phyloP scores from a whole-genome alignment of 2,329 filamentous ascomycete genomes.

The Nigrospora oryzae region DNA sequence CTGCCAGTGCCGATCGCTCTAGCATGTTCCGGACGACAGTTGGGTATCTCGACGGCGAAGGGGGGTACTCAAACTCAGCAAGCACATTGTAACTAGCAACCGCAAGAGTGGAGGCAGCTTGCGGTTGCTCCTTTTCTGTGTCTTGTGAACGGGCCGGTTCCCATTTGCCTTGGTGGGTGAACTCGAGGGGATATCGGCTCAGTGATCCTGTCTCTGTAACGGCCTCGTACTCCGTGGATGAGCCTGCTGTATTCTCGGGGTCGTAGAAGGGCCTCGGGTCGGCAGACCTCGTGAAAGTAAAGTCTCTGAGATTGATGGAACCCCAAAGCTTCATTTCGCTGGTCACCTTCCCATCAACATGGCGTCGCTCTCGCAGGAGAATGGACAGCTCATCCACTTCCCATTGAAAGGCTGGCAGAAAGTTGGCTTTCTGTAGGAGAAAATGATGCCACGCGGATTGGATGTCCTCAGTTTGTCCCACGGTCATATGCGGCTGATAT shows the following conservation, averaged over 20 bases:
- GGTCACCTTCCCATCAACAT: conserved; percentile 17
- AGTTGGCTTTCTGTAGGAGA: conserved; percentile 40
- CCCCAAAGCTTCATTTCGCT: conserved; percentile 51
- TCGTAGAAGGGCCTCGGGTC: conserved; percentile 8
- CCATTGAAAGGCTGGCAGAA: conserved; percentile 41
- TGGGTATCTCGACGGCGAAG: conserved; percentile 30
- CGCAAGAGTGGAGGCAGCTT: conserved; percentile 10
- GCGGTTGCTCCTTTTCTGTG: neutral
- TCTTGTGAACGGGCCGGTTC: conserved; percentile 1
- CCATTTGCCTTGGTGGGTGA: conserved; percentile 11
- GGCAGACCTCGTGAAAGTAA: conserved; percentile 6
- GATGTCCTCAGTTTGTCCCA: conserved; percentile 47
- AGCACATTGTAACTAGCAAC: conserved; percentile 45
- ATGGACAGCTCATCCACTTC: conserved; percentile 38
- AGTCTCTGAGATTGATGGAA: conserved; percentile 27
- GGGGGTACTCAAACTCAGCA: conserved; percentile 40
- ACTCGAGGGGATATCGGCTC: conserved; percentile 10
- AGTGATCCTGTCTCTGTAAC: neutral
- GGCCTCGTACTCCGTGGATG: neutral
- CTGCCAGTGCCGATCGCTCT: conserved; percentile 29
- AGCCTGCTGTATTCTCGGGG: neutral
- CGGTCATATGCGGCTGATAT: conserved; percentile 46
- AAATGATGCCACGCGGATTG: conserved; percentile 36
- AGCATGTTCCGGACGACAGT: conserved; percentile 35
- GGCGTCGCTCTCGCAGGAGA: conserved; percentile 37